phyloP scores from a whole-genome alignment of 1,139 yeast genomes.

The Suhomyces wounanorum region DNA sequence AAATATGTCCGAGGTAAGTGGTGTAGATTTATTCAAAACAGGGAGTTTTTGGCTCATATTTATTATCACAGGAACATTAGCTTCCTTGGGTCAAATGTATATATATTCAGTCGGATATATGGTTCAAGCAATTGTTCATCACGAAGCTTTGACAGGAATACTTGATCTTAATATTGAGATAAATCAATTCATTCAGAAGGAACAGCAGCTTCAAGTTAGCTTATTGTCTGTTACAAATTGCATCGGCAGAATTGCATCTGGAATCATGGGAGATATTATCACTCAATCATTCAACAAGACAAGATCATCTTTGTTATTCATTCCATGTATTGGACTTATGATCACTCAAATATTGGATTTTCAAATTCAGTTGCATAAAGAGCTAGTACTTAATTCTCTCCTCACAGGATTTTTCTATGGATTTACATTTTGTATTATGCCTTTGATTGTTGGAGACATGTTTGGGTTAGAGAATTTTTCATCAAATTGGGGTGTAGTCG shows the following conservation, averaged over 20 bases:
- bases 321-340: slow-evolving; percentile 47
- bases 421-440: slow-evolving; percentile 57
- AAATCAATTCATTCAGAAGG: slow-evolving; percentile 35
- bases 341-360: slow-evolving; percentile 47
- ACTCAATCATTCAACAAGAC: slow-evolving; percentile 44
- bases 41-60: slow-evolving; percentile 53
- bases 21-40: slow-evolving; percentile 30
- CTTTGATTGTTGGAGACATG: slow-evolving; percentile 57
- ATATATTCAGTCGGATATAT: slow-evolving; percentile 64
- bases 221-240: slow-evolving; percentile 57
- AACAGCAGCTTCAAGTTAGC: slow-evolving; percentile 61
- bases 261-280: slow-evolving; percentile 54
- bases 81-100: slow-evolving; percentile 63
- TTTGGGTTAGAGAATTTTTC: slow-evolving; percentile 59
- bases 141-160: slow-evolving; percentile 7
- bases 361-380: slow-evolving; percentile 26
- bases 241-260: slow-evolving; percentile 53
- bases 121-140: slow-evolving; percentile 49
- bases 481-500: slow-evolving; percentile 59
- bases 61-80: slow-evolving; percentile 48
- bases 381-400: slow-evolving; percentile 42
- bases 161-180: not conserved
- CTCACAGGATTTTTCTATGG: slow-evolving; percentile 60
- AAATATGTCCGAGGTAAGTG: slow-evolving; percentile 15
- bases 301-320: slow-evolving; percentile 46